These are phyloP conservation scores for Alternaria angustiovoidea DNA, from an alignment of 2,329 filamentous ascomycete genomes.

Conservation along the genomic window DNA sequence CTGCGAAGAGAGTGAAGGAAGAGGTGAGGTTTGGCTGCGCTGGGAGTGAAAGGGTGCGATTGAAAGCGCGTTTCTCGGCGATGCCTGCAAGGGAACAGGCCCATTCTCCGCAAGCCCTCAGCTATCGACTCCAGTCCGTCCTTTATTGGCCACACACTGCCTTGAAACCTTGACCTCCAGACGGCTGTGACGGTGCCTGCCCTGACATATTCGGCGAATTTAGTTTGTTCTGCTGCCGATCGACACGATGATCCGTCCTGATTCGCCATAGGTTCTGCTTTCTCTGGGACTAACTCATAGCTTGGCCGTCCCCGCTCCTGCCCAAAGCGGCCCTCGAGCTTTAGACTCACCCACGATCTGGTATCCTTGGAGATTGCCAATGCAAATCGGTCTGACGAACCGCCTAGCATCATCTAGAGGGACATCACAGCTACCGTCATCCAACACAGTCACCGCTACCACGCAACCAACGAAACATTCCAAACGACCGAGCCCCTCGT, in stretches of 20 bases:
- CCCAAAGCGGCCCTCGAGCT: slow-evolving; percentile 23
- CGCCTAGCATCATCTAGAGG: neutral
- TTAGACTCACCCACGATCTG: slow-evolving; percentile 5
- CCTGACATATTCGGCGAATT: slow-evolving; percentile 28
- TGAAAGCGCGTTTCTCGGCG: slow-evolving; percentile 21
- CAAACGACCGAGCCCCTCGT: neutral
- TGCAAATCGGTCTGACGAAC: slow-evolving; percentile 3
- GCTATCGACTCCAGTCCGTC: slow-evolving; percentile 2
- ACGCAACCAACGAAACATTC: neutral
- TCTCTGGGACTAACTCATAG: neutral
- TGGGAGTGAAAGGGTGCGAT: slow-evolving; percentile 10
- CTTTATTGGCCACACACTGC: slow-evolving; percentile 20
- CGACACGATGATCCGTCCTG: slow-evolving; percentile 3
- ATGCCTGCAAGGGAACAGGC: slow-evolving; percentile 15
- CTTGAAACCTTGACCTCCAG: slow-evolving; percentile 11
- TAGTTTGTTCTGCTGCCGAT: slow-evolving; percentile 16
- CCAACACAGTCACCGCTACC: neutral
- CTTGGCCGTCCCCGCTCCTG: slow-evolving; percentile 26
- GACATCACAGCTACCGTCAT: neutral
- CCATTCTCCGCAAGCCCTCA: slow-evolving; percentile 9
- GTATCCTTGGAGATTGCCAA: slow-evolving; percentile 5
- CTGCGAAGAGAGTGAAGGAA: neutral
- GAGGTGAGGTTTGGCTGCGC: slow-evolving; percentile 9
- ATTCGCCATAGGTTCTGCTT: slow-evolving; percentile 14
- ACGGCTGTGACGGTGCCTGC: slow-evolving; percentile 21